phyloP scores from a whole-genome alignment of 306 rosid genomes.

The Ochetophila trinervis region DNA sequence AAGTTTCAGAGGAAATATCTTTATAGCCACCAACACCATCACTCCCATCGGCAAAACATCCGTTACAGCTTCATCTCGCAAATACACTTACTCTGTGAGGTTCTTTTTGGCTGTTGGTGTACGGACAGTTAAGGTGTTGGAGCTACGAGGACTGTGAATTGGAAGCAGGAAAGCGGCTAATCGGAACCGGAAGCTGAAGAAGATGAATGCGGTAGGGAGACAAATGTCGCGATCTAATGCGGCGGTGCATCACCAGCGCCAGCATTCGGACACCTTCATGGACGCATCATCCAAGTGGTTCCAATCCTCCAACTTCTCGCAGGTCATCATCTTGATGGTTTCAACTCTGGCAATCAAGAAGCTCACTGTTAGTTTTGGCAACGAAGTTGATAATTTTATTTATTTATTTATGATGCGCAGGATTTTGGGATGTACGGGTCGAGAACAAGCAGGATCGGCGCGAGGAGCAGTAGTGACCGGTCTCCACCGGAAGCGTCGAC shows the following conservation, averaged over 20 bases:
- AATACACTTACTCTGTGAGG: background rate
- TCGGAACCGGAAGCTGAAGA: slow-evolving; percentile 14
- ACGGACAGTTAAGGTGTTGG: background rate
- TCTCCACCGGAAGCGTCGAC: slow-evolving; percentile 19
- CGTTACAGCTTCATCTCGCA: slow-evolving; percentile 1
- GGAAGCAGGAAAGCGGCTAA: background rate
- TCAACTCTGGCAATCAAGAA: background rate
- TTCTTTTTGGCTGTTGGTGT: background rate
- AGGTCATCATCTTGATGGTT: slow-evolving; percentile 31
- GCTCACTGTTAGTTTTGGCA: background rate
- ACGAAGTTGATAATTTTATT: background rate
- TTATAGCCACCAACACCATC: background rate
- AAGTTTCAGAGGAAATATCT: background rate
- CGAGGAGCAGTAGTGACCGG: slow-evolving; percentile 11
- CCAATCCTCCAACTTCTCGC: slow-evolving; percentile 50
- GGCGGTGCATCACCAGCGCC: slow-evolving; percentile 58
- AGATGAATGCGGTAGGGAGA: slow-evolving; percentile 50
- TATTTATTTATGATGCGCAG: slow-evolving; percentile 31
- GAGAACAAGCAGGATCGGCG: slow-evolving; percentile 18
- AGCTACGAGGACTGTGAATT: background rate
- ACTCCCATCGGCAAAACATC: background rate
- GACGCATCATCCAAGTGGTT: slow-evolving; percentile 53
- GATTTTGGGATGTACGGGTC: slow-evolving; percentile 50
- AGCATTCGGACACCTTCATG: slow-evolving; percentile 56
- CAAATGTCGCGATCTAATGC: slow-evolving; percentile 59